Base-by-base conservation (phyloP, 176 grass and related monocot species). In the Cenchrus fungigraminus region DNA sequence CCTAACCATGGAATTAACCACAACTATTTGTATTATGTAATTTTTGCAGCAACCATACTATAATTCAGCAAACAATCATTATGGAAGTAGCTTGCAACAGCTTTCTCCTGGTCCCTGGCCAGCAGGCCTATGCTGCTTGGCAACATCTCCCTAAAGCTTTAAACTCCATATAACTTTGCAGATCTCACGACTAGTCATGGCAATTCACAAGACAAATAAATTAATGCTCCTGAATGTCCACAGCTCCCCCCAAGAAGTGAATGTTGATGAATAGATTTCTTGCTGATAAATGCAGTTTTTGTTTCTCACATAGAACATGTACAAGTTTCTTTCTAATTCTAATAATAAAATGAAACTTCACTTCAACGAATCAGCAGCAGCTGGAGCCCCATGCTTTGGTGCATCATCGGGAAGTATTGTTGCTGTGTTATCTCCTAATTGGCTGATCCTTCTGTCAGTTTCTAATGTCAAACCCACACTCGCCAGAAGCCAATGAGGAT, bases 91-190 rank as follows among this genome's bases (percentile, higher is more conserved):
- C 22, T 32, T 32, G 31, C 1, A 32, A 32, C 31, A 32, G 31
- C 31, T 32, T 32, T 32, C 31, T 32, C 31, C 31, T 32, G 31
- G 31, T 32, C 31, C 31, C 31, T 32, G 55, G 60, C 84, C 80
- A 32, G 40, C 29, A 17, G 84, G 80, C 20, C 64, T 84, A 64
- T 10, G 20, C 9, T 71, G 44, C 20, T 49, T 71, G 43, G 20
- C 87, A 81, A 53, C 73, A 76, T 87, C 40, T 80, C 87, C 51
- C 84, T 89, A 11, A 54, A 80, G 22, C 67, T 68, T 68, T 7
- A 65, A 85, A 10, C 87, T 87, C n/a, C 84, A 89, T 77, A 71
- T 75, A 89, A 45, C 80, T 92, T 71, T 55, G 53, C 53, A 47
- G 19, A 70, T 11, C 12, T 72, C 22, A 51, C 5, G 5, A 50